Evolutionary conservation across 2,329 filamentous ascomycete genomes (phyloP), one percentile per base, ranked within the genome.

Genomic region (Sclerotinia minor): DNA sequence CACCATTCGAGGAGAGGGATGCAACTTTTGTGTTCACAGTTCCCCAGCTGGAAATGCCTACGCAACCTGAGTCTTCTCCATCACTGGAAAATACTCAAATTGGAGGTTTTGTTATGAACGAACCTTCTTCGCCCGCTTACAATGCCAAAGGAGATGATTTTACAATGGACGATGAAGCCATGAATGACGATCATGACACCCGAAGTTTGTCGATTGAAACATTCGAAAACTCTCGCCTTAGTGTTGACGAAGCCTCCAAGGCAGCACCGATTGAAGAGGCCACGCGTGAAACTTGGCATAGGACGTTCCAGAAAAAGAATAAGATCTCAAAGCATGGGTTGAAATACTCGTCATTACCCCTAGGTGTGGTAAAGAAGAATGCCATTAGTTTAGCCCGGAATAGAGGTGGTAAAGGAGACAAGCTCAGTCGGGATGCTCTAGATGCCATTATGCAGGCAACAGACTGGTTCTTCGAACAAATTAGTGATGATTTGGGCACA

Each of bases 391-490:
- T 92, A 74, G 85, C 90, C 26, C 87, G 88, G 73, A 86, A 86
- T 5, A 86, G 88, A 55, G 87, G 88, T 26, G 81, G 84, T 13
- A 84, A 84, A 72, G 92, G 89, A 73, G 81, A 86, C 6, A 91
- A 89, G 72, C 85, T 96, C 58, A 87, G 84, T 68, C 87, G 90
- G 57, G 91, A 95, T 64, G 89, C 91, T 1, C 80, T 96, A 49
- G 84, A 85, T 41, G 89, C 89, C 5, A 87, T 97, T 65, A 88
- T 89, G 74, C 89, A 92, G 76, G 92, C 92, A 0, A 91, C 91
- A 3, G 92, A 96, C 70, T 95, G 92, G 90, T 97, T 93, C 78
- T 96, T 97, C 77, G 92, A 96, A 79, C 93, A 97, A 78, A 81
- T 91, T 2, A 88, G 91, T 59, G 90, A 93, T 69, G 92, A 96